phyloP scores from a whole-genome alignment of 495 filamentous ascomycete genomes.

The Glarea lozoyensis region DNA sequence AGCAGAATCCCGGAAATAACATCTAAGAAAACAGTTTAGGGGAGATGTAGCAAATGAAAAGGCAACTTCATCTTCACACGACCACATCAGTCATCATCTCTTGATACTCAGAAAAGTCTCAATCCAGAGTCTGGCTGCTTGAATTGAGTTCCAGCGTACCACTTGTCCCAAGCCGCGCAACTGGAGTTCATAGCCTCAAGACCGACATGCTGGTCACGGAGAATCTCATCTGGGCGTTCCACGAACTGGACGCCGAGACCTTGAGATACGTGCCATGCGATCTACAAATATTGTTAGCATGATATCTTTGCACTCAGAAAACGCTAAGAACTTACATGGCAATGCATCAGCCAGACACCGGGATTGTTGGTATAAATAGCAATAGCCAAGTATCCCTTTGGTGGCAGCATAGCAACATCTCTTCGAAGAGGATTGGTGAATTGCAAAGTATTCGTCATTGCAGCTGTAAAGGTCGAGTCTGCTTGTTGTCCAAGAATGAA shows the following conservation, averaged over 20 bases:
- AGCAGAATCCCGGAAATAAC: no score
- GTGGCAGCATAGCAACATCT: constrained; percentile 44
- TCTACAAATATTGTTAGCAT: no score
- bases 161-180: constrained; percentile 13
- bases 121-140: background rate
- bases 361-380: constrained; percentile 42
- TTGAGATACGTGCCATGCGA: constrained; percentile 36
- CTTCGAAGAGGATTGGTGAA: constrained; percentile 42
- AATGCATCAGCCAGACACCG: constrained; percentile 37
- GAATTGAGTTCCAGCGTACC: background rate
- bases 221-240: constrained; percentile 23
- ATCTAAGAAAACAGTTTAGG: no score
- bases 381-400: constrained; percentile 34
- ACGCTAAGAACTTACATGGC: constrained; percentile 23
- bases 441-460: constrained; percentile 23
- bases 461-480: background rate
- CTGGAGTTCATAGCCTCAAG: constrained; percentile 5
- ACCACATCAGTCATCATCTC: no score
- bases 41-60: no score
- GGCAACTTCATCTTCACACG: no score
- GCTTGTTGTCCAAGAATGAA: constrained; percentile 35
- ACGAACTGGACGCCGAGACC: constrained; percentile 41
- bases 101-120: no score
- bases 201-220: background rate
- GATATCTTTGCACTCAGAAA: background rate